phyloP scores from a whole-genome alignment of 139 green algal genomes.

The Chlorella sorokiniana region DNA sequence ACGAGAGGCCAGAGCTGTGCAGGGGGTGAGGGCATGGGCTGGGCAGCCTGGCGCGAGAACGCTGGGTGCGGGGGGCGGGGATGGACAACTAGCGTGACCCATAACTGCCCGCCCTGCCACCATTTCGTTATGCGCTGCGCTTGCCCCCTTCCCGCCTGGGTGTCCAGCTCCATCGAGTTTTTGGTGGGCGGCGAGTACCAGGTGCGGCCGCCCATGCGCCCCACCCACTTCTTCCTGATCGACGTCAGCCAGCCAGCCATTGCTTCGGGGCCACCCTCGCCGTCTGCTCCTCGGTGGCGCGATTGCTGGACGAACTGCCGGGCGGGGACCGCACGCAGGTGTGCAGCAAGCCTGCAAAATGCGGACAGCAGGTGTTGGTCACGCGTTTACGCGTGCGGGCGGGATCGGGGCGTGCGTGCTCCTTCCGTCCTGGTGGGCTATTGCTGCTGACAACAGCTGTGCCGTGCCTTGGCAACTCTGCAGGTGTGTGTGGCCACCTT shows the following conservation, averaged over 20 bases:
- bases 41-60: background rate
- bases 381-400: too few relatives aligned
- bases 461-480: too few relatives aligned
- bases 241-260: slow-evolving; percentile 74
- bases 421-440: too few relatives aligned
- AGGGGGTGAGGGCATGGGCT: slow-evolving; percentile 36
- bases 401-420: too few relatives aligned
- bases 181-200: slow-evolving; percentile 71
- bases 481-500: slow-evolving; percentile 83
- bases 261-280: slow-evolving; percentile 65
- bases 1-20: slow-evolving; percentile 78
- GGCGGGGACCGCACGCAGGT: slow-evolving; percentile 66
- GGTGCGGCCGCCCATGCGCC: slow-evolving; percentile 78
- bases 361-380: too few relatives aligned
- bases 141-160: background rate
- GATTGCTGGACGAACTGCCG: slow-evolving; percentile 71
- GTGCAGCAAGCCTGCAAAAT: too few relatives aligned
- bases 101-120: background rate
- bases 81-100: background rate
- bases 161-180: slow-evolving; percentile 74
- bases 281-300: slow-evolving; percentile 66
- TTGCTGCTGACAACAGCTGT: too few relatives aligned
- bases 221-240: slow-evolving; percentile 86
- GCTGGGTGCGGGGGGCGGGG: background rate
- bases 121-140: background rate